These are phyloP conservation scores for Phytophthora niederhauseri DNA, from an alignment of 352 stramenopile species.

Conservation along the genomic window DNA sequence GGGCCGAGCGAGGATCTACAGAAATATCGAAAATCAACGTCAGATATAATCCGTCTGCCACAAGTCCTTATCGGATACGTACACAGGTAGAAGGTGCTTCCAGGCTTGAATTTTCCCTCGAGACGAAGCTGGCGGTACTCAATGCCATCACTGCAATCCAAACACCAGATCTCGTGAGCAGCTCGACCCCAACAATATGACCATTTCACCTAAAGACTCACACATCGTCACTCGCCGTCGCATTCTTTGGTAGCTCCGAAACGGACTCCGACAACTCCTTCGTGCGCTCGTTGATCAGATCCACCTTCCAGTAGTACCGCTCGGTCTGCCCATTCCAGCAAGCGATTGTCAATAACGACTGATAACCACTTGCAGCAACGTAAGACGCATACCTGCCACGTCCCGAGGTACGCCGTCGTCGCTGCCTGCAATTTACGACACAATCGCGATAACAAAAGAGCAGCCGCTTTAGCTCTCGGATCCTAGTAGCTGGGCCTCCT, in stretches of 20 bases:
- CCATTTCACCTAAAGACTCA: slow-evolving; percentile 26
- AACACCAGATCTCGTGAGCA: slow-evolving; percentile 20
- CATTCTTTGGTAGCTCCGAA: slow-evolving; percentile 64
- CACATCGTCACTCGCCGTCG: slow-evolving; percentile 62
- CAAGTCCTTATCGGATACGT: slow-evolving; percentile 4
- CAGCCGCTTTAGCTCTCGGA: background rate
- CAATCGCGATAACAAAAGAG: slow-evolving; percentile 3
- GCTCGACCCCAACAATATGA: background rate
- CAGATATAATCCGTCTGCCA: background rate
- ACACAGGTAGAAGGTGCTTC: slow-evolving; percentile 87
- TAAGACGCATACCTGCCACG: slow-evolving; percentile 67
- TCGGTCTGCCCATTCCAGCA: slow-evolving; percentile 57
- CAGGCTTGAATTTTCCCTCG: slow-evolving; percentile 68
- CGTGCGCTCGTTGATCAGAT: slow-evolving; percentile 83
- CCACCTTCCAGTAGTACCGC: slow-evolving; percentile 91
- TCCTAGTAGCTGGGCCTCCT: background rate
- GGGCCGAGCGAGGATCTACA: slow-evolving; percentile 81
- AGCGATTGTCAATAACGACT: slow-evolving; percentile 1
- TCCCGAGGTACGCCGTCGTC: slow-evolving; percentile 75
- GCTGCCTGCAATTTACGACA: slow-evolving; percentile 44
- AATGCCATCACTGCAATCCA: slow-evolving; percentile 60
- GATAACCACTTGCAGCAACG: background rate
- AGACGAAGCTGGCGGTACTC: slow-evolving; percentile 81
- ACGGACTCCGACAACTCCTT: slow-evolving; percentile 73
- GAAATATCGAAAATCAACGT: slow-evolving; percentile 1